Conservation (phyloP, 495 filamentous ascomycete species). For the Lindgomyces ingoldianus region DNA sequence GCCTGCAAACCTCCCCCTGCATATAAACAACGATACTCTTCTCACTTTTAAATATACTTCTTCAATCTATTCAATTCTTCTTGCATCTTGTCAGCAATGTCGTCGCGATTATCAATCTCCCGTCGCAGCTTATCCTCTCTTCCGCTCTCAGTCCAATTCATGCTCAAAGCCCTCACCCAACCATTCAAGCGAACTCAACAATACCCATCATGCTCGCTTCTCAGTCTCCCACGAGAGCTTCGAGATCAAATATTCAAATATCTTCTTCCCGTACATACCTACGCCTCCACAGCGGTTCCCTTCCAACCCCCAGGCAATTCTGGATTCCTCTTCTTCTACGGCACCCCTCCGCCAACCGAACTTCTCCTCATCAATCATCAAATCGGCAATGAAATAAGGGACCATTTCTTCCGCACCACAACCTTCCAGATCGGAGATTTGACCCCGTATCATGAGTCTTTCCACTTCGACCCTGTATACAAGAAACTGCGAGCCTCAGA, state of each 20-base stretch:
- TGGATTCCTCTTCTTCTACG: not conserved
- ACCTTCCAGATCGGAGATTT: constrained; percentile 1
- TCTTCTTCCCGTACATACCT: not conserved
- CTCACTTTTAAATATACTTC: too few relatives aligned
- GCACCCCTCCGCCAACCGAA: not conserved
- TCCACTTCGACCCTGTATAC: constrained; percentile 2
- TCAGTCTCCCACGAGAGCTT: constrained; percentile 11
- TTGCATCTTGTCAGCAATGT: too few relatives aligned
- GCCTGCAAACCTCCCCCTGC: too few relatives aligned
- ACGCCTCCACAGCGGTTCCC: too few relatives aligned
- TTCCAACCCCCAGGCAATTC: not conserved
- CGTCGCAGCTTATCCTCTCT: too few relatives aligned
- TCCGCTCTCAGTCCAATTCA: not conserved
- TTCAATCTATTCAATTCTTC: too few relatives aligned
- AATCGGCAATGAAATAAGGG: not conserved
- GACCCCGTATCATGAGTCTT: not conserved
- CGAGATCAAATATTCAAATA: not conserved
- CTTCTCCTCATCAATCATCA: not conserved
- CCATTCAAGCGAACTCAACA: too few relatives aligned
- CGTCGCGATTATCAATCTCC: too few relatives aligned
- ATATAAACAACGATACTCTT: too few relatives aligned
- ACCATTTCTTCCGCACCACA: not conserved
- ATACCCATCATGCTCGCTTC: constrained; percentile 5
- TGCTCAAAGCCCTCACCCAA: not conserved
- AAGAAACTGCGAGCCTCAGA: not conserved